Base-by-base conservation (phyloP, 2,329 filamentous ascomycete genomes). In the Nigrograna mackinnonii region DNA sequence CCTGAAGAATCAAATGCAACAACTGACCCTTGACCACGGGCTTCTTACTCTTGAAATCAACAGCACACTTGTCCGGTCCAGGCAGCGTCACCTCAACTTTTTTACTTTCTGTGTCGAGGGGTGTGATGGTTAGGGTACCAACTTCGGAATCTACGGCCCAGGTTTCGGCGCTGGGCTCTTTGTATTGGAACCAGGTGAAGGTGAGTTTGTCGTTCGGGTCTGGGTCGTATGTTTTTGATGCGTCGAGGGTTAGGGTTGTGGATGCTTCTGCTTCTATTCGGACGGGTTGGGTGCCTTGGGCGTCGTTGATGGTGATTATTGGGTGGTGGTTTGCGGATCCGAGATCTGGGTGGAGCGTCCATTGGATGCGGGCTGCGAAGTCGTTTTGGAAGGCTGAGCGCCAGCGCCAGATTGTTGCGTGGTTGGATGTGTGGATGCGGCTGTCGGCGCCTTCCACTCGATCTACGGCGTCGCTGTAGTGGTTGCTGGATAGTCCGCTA, bases 351-450 rank as follows among this genome's bases (percentile, higher is more conserved):
- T 57, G 47, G 48, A 71, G 57, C 12, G 64, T 76, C 78, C 67
- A 80, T 52, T 69, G 72, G 52, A 76, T 77, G 19, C 66, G 63
- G 18, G 68, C 77, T 7, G 66, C 76, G 54, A 74, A 79, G 41
- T 79, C 76, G 35, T 74, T 72, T 55, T 79, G 76, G 43, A 73
- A 79, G 1, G 76, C 74, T 39, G 73, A 63, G 12, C 76, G 58
- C 78, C 76, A 80, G n/a, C 77, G 64, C 76, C 77, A 79, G 22
- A 79, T 73, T 0, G 74, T 76, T 2, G 75, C 75, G 17, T 77
- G 71, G 36, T 74, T 78, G 9, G 65, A 69, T 11, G 64, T 67
- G 41, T 67, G 60, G 2, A 54, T 66, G 20, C 50, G 52, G 14
- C 64, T 62, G 20, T 64, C 62, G 6, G 57, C 39, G 6, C 67